These are phyloP conservation scores for Torulaspora franciscae DNA, from an alignment of 805 yeast genomes.

Conservation along the genomic window DNA sequence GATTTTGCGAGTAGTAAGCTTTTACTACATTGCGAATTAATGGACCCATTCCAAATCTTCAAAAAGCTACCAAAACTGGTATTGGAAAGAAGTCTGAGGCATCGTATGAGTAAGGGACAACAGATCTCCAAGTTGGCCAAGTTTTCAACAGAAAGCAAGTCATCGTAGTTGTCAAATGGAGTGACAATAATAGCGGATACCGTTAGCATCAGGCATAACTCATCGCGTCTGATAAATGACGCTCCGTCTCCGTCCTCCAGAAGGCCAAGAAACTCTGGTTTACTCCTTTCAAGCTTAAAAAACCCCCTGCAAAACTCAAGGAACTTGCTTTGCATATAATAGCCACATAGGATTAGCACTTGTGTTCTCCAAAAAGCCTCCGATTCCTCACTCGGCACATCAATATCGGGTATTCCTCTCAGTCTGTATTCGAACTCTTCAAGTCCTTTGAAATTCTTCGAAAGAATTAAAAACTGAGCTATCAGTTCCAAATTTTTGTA, in stretches of 20 bases:
- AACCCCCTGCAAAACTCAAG: conserved; percentile 22
- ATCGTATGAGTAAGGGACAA: conserved; percentile 15
- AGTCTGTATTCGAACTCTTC: conserved; percentile 28
- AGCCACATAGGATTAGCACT: conserved; percentile 17
- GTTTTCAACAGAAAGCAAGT: conserved; percentile 23
- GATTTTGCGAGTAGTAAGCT: conserved; percentile 20
- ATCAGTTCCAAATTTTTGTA: conserved; percentile 20
- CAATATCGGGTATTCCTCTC: conserved; percentile 3
- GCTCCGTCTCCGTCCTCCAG: background rate
- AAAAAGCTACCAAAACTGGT: conserved; percentile 27
- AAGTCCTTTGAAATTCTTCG: conserved; percentile 19
- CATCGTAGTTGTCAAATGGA: conserved; percentile 29
- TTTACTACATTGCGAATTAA: conserved; percentile 13
- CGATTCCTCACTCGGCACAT: conserved; percentile 9
- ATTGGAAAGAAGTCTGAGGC: conserved; percentile 19
- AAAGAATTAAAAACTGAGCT: conserved; percentile 17
- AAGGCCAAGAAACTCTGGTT: conserved; percentile 10
- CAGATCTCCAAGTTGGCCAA: conserved; percentile 13
- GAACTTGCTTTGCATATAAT: conserved; percentile 22
- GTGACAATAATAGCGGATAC: conserved; percentile 25
- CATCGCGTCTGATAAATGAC: conserved; percentile 18
- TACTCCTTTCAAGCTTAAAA: conserved; percentile 17
- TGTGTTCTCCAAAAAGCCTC: conserved; percentile 15
- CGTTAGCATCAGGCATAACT: conserved; percentile 22
- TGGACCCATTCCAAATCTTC: conserved; percentile 22